These are phyloP conservation scores for Tausonia pullulans DNA, from an alignment of 1,284 basidiomycete genomes.

Conservation along the genomic window DNA sequence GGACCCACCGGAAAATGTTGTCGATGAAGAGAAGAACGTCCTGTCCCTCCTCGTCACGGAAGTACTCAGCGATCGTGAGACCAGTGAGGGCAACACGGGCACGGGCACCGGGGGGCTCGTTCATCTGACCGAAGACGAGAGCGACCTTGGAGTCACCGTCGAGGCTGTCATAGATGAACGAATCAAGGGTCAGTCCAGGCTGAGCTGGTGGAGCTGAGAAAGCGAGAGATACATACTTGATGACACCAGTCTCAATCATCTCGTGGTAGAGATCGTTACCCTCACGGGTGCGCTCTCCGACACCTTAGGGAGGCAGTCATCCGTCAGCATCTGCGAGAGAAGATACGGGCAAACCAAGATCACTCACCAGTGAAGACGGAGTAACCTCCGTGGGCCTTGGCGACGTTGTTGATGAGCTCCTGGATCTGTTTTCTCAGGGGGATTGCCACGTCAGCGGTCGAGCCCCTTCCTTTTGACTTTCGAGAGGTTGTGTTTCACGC, in stretches of 20 bases:
- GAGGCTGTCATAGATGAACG: slow-evolving; percentile 36
- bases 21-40: slow-evolving; percentile 99
- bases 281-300: slow-evolving; percentile 99
- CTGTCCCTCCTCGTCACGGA: slow-evolving; percentile 99
- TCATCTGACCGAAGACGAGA: slow-evolving; percentile 99
- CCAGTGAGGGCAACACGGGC: slow-evolving; percentile 99
- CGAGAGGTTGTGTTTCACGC: slow-evolving; percentile 24
- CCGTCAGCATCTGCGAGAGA: slow-evolving; percentile 9
- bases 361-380: slow-evolving; percentile 95
- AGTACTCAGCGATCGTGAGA: slow-evolving; percentile 98
- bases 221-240: slow-evolving; percentile 47
- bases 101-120: slow-evolving; percentile 99
- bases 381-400: slow-evolving; percentile 99
- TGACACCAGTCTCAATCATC: slow-evolving; percentile 99
- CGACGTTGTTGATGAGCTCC: slow-evolving; percentile 99
- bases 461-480: not conserved
- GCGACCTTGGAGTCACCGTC: slow-evolving; percentile 99
- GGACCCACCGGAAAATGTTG: slow-evolving; percentile 82
- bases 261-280: slow-evolving; percentile 99
- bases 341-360: slow-evolving; percentile 5
- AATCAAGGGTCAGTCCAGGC: not conserved
- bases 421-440: slow-evolving; percentile 34
- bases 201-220: slow-evolving; percentile 15
- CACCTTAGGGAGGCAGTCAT: slow-evolving; percentile 46
- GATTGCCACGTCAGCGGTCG: not conserved